These are phyloP conservation scores for Diaporthe vaccinii DNA, from an alignment of 2,329 filamentous ascomycete genomes.

Conservation along the genomic window DNA sequence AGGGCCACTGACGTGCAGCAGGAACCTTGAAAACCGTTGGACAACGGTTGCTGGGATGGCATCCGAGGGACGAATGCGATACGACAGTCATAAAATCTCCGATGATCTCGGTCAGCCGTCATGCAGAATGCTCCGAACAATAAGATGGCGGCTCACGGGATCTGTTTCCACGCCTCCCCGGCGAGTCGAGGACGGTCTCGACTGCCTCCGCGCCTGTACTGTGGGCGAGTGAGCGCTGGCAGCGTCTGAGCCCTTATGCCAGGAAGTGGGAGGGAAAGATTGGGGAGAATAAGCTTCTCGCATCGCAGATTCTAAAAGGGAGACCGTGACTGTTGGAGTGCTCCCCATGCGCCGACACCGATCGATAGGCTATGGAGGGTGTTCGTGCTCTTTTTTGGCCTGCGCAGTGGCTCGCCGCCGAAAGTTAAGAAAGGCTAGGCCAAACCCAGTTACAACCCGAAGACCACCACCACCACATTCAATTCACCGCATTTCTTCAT, in stretches of 20 bases:
- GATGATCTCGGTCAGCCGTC: conserved; percentile 18
- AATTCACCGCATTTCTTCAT: conserved; percentile 14
- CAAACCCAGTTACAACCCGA: conserved; percentile 1
- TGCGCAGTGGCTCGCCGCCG: background rate
- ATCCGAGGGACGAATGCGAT: conserved; percentile 17
- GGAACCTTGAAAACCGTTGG: background rate
- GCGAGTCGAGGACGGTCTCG: background rate
- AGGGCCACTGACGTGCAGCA: conserved; percentile 19
- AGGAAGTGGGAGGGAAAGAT: background rate
- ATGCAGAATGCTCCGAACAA: background rate
- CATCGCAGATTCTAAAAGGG: background rate
- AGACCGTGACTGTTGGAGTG: background rate
- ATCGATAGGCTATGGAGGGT: conserved; percentile 4
- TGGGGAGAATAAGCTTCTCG: conserved; percentile 5
- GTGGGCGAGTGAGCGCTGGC: too few species aligned
- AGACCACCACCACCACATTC: background rate
- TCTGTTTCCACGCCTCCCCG: background rate
- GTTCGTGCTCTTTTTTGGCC: conserved; percentile 5
- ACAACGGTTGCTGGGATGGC: background rate
- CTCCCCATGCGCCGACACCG: background rate
- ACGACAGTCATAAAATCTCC: conserved; percentile 27
- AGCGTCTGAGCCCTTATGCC: background rate
- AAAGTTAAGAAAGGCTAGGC: conserved; percentile 23
- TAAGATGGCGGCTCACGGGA: conserved; percentile 3
- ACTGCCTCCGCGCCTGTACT: background rate